Conservation (phyloP, 129 eudicot genomes). For the Flaveria sonorensis region DNA sequence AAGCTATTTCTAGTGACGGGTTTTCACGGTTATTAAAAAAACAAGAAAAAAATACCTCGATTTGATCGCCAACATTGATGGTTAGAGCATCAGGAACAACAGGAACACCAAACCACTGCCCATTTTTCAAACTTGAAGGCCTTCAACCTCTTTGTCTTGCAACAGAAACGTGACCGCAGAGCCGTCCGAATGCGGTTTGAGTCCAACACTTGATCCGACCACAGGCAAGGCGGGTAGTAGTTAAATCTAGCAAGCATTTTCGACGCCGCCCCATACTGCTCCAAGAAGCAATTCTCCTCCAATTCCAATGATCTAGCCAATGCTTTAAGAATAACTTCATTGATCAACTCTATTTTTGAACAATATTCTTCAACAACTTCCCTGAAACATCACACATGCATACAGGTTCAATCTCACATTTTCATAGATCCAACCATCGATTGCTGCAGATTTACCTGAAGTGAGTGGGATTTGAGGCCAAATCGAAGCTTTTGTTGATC, state of each 20-base stretch:
- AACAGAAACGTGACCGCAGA: constrained; percentile 49
- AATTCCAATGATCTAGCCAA: constrained; percentile 52
- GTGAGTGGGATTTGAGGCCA: constrained; percentile 61
- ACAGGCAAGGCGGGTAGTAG: constrained; percentile 60
- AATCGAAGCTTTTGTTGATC: constrained; percentile 38
- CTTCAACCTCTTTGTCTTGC: constrained; percentile 64
- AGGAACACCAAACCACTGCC: constrained; percentile 59
- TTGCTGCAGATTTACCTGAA: constrained; percentile 42
- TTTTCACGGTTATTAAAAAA: no score
- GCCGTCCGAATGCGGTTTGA: constrained; percentile 59
- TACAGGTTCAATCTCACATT: neutral
- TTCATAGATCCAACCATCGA: neutral
- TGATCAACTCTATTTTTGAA: constrained; percentile 25
- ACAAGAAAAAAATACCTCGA: constrained; percentile 45
- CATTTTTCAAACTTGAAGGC: constrained; percentile 65
- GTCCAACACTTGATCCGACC: constrained; percentile 50
- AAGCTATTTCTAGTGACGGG: no score
- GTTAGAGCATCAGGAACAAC: constrained; percentile 49
- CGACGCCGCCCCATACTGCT: constrained; percentile 46
- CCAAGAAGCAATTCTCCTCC: constrained; percentile 48
- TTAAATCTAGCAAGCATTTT: constrained; percentile 49
- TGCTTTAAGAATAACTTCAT: constrained; percentile 38
- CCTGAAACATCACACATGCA: constrained; percentile 38
- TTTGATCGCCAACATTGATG: constrained; percentile 59
- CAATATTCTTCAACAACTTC: constrained; percentile 45